A percentile compares a stretch with the other conserved stretches of the same genome.
These are phyloP conservation scores for Boletus huronensis DNA, from an alignment of 768 basidiomycete species.

Conservation along the genomic window DNA sequence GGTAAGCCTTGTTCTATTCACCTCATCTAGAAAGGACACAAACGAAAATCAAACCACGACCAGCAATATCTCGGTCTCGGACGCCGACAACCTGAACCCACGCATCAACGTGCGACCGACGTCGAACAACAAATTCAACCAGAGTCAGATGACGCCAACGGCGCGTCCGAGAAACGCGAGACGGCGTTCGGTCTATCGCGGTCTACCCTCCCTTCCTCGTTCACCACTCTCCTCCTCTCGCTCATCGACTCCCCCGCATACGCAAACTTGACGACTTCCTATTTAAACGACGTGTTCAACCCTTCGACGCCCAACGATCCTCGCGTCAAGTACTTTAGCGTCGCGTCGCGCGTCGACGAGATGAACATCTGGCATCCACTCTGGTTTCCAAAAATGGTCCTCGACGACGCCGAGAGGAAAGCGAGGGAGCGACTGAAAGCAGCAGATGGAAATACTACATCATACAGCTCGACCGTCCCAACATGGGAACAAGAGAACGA, in stretches of 20 bases:
- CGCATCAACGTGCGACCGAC: background rate
- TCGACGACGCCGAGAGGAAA: conserved; percentile 78
- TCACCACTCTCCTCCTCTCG: conserved; percentile 83
- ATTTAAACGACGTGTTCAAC: conserved; percentile 78
- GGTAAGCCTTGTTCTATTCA: conserved; percentile 40
- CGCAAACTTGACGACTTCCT: conserved; percentile 84
- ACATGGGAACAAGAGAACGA: conserved; percentile 50
- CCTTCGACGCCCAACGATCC: conserved; percentile 76
- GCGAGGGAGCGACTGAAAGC: conserved; percentile 46
- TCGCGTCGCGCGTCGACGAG: conserved; percentile 70
- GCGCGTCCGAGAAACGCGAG: conserved; percentile 27
- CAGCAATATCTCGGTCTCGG: conserved; percentile 94
- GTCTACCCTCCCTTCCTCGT: conserved; percentile 70
- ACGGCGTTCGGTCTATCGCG: conserved; percentile 46
- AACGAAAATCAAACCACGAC: conserved; percentile 13
- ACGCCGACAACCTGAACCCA: conserved; percentile 38
- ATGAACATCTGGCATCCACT: conserved; percentile 88
- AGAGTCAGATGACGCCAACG: background rate
- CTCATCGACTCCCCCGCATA: conserved; percentile 96
- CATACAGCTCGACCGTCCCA: conserved; percentile 24
- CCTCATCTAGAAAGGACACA: conserved; percentile 4
- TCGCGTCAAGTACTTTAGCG: conserved; percentile 86
- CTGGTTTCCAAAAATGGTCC: conserved; percentile 93
- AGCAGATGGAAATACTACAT: background rate
- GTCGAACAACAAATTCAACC: background rate